Base-by-base conservation (phyloP, 805 yeast species). In the Yarrowia yakushimensis region DNA sequence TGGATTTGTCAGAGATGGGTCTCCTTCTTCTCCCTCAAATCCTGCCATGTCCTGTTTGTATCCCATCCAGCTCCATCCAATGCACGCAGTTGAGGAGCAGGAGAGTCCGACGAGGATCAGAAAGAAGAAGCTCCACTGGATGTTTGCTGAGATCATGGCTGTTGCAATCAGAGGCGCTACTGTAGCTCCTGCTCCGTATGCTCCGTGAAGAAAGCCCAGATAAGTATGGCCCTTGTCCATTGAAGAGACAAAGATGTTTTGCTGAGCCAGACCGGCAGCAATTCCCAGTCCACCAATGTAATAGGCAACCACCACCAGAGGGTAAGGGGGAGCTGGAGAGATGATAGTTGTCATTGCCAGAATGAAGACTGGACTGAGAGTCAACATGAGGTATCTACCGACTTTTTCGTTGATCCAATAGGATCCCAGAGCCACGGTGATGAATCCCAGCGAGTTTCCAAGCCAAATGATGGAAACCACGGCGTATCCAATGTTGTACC, bases 161-260 rank as follows among this genome's bases (percentile, higher is more conserved):
- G 89, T 82, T 3, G 86, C 85, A 30, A 85, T 70, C 18, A 88
- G 79, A 1, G 96, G 92, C 1, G 90, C 80, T 0, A 85, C 66
- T 48, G 88, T 84, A 0, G 91, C 89, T 2, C 92, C 91, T 2
- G 83, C 67, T 0, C 96, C 96, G 71, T 87, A 88, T 13, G 78
- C 69, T 0, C 89, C 92, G 73, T 88, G 94, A 63, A 82, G 75
- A 25, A 78, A 71, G 1, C 92, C 88, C 73, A 86, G 77, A 63
- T 82, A 39, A 1, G 48, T 31, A 12, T 55, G 59, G 17, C 59
- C 59, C 6, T 12, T 52, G 18, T 33, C 59, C 13, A 52, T 5
- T 0, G 33, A 25, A 5, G 59, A 52, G 6, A 52, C 59, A 17
- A 52, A 52, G 22, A 52, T 52, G 33, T 52, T 52, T 8, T 52